phyloP scores from a whole-genome alignment of 2,329 filamentous ascomycete genomes.

The Corniculantispora saksenae region DNA sequence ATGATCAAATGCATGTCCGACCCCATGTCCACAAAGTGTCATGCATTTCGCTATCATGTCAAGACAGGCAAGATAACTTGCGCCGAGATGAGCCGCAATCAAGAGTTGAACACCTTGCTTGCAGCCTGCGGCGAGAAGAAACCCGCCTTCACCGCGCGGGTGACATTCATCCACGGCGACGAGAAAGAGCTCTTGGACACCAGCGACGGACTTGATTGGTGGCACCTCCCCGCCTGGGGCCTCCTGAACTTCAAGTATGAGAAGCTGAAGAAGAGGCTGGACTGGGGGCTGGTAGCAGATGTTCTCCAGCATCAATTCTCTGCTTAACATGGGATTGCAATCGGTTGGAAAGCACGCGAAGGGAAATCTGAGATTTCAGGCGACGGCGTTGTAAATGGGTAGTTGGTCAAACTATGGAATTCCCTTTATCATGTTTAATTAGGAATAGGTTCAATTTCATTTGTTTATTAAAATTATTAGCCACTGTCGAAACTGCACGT shows the following conservation, averaged over 20 bases:
- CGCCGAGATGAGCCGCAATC: not conserved
- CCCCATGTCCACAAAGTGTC: not conserved
- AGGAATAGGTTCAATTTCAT: too few species aligned
- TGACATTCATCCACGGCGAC: not conserved
- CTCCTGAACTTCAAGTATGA: constrained; percentile 2
- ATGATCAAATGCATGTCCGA: constrained; percentile 1
- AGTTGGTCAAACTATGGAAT: too few species aligned
- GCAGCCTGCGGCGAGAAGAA: not conserved
- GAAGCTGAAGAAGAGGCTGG: not conserved
- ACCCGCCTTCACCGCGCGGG: not conserved
- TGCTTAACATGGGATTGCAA: not conserved
- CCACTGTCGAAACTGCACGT: too few species aligned
- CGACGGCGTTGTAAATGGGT: not conserved
- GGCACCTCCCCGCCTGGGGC: not conserved
- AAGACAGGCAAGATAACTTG: not conserved
- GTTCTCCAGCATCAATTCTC: not conserved
- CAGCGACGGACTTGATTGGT: not conserved
- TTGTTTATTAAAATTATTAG: too few species aligned
- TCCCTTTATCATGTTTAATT: too few species aligned
- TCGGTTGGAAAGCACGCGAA: not conserved
- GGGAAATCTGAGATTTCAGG: not conserved
- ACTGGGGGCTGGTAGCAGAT: not conserved
- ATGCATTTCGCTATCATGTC: not conserved
- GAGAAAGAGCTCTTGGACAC: not conserved
- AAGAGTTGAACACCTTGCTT: not conserved